phyloP scores from a whole-genome alignment of 2,329 filamentous ascomycete genomes.

The Apiospora marii region DNA sequence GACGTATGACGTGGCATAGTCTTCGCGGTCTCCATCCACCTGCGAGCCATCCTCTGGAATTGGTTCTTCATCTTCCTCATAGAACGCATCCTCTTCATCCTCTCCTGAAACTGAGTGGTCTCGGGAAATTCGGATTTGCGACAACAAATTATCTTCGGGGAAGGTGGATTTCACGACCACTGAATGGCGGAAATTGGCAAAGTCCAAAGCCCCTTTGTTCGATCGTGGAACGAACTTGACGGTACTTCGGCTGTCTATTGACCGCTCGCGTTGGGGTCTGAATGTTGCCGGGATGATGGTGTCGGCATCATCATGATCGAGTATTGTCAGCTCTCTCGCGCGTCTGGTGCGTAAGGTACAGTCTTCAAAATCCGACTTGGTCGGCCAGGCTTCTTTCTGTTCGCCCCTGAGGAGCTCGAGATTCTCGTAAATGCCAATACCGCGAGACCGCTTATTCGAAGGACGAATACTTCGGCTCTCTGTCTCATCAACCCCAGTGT shows the following conservation, averaged over 20 bases:
- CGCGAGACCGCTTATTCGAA: constrained; percentile 23
- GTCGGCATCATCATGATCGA: constrained; percentile 23
- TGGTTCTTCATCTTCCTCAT: background rate
- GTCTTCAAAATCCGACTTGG: constrained; percentile 38
- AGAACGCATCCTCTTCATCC: background rate
- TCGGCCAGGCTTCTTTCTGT: constrained; percentile 40
- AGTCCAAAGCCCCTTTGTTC: constrained; percentile 22
- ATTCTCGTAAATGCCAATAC: background rate
- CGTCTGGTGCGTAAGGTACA: background rate
- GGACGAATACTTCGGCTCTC: constrained; percentile 25
- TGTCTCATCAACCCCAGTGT: constrained; percentile 30
- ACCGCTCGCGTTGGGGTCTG: background rate
- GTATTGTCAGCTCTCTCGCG: constrained; percentile 1
- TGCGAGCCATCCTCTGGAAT: background rate
- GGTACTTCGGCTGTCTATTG: background rate
- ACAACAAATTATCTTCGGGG: background rate
- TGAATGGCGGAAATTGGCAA: constrained; percentile 9
- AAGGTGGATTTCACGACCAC: background rate
- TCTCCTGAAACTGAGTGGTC: background rate
- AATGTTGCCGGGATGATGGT: background rate
- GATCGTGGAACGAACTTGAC: background rate
- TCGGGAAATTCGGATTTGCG: background rate
- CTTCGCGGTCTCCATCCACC: background rate
- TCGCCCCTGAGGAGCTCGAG: constrained; percentile 24
- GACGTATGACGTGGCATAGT: background rate